Base-by-base conservation (phyloP, 2,329 filamentous ascomycete genomes). In the Arthroderma sp. region DNA sequence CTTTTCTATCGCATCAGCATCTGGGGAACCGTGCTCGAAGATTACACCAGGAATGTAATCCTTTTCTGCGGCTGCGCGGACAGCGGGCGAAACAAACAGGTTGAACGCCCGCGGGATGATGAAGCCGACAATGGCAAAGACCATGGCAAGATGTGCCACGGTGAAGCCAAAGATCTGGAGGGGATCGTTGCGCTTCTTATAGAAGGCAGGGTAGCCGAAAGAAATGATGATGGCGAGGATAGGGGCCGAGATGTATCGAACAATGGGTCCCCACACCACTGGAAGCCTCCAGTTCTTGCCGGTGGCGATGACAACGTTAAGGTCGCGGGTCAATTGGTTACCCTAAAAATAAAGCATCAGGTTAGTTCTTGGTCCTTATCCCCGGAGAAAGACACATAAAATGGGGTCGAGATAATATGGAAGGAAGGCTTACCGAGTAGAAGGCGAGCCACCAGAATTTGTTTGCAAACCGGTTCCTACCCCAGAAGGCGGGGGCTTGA, bases 311-410 rank as follows among this genome's bases (percentile, higher is more conserved):
- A 72, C 68, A 4, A 69, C 53, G 49, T 75, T 75, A 36, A 75
- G 65, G 48, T 75, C 72, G 33, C 63, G 64, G 28, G 66, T 64
- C n/a, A 75, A 65, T 59, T 75, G 72, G 45, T 73, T 68, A 38
- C 70, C 70, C 69, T 72, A 32, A 9, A 32, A n/a, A 3, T 5
- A 33, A 22, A 32, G 6, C 5, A 34, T 30, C 11, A 32, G 28
- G 9, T 30, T 32, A 11, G 15, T 11, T 42, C 11, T 42, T 11
- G 29, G 32, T 7, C 31, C 15, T 22, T 22, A 22, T 22, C 15
- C 3, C 15, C 15, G 15, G 15, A 22, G 15, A 22, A 22, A 22
- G 15, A 22, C 15, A 22, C 15, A 22, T 22, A 22, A 22, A 22
- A 22, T 22, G 15, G 15, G 15, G 15, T 22, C 15, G 15, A 3